These are phyloP conservation scores for Tetracladium maxilliforme DNA, from an alignment of 2,329 filamentous ascomycete species.

Conservation along the genomic window DNA sequence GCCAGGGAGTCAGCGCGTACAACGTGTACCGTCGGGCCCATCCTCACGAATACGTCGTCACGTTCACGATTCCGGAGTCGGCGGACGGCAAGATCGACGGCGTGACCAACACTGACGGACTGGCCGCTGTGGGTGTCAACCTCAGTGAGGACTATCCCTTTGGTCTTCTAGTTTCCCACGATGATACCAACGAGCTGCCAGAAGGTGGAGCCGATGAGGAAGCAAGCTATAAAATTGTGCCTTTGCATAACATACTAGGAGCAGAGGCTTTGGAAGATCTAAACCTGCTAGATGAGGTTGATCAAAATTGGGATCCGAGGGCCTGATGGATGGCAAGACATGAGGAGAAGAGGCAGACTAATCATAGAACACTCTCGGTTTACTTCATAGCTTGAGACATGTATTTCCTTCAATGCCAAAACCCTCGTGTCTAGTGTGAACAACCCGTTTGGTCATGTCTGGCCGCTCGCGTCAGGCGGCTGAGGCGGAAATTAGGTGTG, in stretches of 20 bases:
- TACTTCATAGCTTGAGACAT: too few relatives aligned
- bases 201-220: slow-evolving; percentile 26
- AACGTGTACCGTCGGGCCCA: slow-evolving; percentile 31
- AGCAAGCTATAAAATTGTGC: slow-evolving; percentile 35
- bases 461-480: too few relatives aligned
- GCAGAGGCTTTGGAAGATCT: slow-evolving; percentile 11
- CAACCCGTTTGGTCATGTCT: too few relatives aligned
- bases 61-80: slow-evolving; percentile 29
- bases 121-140: slow-evolving; percentile 26
- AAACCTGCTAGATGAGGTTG: slow-evolving; percentile 18
- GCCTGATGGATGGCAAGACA: slow-evolving; percentile 1
- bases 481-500: too few relatives aligned
- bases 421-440: too few relatives aligned
- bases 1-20: slow-evolving; percentile 36
- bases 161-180: slow-evolving; percentile 33
- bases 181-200: slow-evolving; percentile 34
- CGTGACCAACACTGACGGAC: slow-evolving; percentile 37
- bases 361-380: too few relatives aligned
- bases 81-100: slow-evolving; percentile 25
- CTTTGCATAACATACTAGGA: slow-evolving; percentile 22
- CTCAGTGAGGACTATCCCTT: slow-evolving; percentile 24
- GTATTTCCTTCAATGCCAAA: too few relatives aligned
- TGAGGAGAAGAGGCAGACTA: too few relatives aligned
- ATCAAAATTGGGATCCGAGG: slow-evolving; percentile 24
- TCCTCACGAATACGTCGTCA: slow-evolving; percentile 32